A percentile compares a stretch with the other conserved stretches of the same genome.
Evolutionary conservation across 1,139 yeast species (phyloP).

Genomic region (Saccharomyces hybrid): DNA sequence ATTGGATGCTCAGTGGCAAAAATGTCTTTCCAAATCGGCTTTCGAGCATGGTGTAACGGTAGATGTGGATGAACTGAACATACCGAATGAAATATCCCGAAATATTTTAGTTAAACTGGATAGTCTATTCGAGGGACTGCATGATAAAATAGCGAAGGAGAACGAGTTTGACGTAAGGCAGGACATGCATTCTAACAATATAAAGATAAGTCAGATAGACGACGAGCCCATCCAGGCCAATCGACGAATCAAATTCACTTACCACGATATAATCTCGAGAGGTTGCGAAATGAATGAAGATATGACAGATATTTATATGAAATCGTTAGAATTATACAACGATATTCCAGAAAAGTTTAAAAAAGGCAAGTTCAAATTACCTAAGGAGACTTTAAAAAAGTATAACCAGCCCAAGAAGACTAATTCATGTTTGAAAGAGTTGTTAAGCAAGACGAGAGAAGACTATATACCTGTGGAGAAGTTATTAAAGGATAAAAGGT

Average conservation of each 20-base stretch:
- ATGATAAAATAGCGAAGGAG: conserved; percentile 21
- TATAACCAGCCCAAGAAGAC: conserved; percentile 12
- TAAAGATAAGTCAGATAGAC: conserved; percentile 11
- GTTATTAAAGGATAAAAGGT: conserved; percentile 16
- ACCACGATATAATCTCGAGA: conserved; percentile 25
- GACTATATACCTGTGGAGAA: conserved; percentile 15
- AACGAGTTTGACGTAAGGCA: conserved; percentile 13
- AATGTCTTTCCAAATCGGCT: conserved; percentile 16
- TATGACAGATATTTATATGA: conserved; percentile 15
- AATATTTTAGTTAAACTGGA: conserved; percentile 23
- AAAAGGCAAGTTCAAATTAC: conserved; percentile 20
- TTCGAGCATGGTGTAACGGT: conserved; percentile 10
- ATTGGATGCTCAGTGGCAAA: conserved; percentile 27
- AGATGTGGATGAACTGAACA: conserved; percentile 22
- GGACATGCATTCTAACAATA: conserved; percentile 13
- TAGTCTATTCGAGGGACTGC: conserved; percentile 24
- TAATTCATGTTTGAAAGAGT: conserved; percentile 5
- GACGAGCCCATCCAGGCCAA: conserved; percentile 13
- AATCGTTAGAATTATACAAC: conserved; percentile 26
- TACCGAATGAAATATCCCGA: conserved; percentile 17
- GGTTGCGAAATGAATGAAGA: conserved; percentile 28
- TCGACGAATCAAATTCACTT: conserved; percentile 18
- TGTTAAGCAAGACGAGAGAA: conserved; percentile 9
- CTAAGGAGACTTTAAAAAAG: conserved; percentile 18
- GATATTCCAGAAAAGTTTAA: conserved; percentile 24